Conservation (phyloP, 106 monocot species). For the Acorus gramineus region DNA sequence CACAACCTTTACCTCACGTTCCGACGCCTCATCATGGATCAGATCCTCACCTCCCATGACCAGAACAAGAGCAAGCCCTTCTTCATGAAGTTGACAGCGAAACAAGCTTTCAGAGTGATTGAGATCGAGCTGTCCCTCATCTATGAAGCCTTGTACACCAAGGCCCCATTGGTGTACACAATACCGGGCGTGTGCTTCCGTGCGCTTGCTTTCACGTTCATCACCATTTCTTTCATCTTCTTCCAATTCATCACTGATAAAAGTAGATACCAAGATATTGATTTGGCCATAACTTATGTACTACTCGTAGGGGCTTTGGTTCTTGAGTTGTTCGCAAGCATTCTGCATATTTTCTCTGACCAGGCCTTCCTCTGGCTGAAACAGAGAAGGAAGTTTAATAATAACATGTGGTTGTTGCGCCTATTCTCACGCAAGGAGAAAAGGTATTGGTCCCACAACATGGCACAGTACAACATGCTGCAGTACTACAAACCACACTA, state of each 20-base stretch:
- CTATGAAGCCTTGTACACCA: conserved; percentile 32
- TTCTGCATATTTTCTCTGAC: conserved; percentile 9
- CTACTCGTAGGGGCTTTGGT: conserved; percentile 11
- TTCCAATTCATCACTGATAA: too few relatives aligned
- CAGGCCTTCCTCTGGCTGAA: conserved; percentile 4
- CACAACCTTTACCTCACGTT: too few relatives aligned
- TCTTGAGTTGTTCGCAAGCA: conserved; percentile 10
- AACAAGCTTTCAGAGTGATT: conserved; percentile 1
- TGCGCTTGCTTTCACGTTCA: conserved; percentile 1
- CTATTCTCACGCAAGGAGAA: not conserved
- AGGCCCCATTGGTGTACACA: conserved; percentile 12
- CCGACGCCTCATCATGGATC: too few relatives aligned
- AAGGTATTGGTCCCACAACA: conserved; percentile 14
- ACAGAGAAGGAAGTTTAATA: too few relatives aligned
- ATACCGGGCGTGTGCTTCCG: not conserved
- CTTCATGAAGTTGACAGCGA: too few relatives aligned
- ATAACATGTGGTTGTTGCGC: not conserved
- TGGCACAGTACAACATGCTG: conserved; percentile 22
- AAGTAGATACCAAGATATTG: too few relatives aligned
- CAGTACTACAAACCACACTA: not conserved
- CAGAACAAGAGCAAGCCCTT: too few relatives aligned
- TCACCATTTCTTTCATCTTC: too few relatives aligned
- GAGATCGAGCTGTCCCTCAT: conserved; percentile 31
- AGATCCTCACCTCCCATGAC: too few relatives aligned
- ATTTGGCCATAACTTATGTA: too few relatives aligned